Base-by-base conservation (phyloP, 345 rosid species). In the Pistacia integerrima region DNA sequence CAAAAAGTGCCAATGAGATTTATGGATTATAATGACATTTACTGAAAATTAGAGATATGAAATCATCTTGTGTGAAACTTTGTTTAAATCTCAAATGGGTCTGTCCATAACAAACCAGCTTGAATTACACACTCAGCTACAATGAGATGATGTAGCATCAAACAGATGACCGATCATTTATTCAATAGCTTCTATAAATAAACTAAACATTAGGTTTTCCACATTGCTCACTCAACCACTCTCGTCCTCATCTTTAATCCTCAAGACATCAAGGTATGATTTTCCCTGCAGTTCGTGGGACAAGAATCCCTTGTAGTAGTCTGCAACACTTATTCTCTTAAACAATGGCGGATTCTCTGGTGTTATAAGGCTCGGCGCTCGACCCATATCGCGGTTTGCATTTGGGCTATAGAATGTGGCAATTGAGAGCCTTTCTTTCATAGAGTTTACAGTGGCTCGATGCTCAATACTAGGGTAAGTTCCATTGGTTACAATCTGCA, bases 11-110 rank as follows among this genome's bases (percentile, higher is more conserved):
- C 72, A 77, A 67, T 66, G 60, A 46, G 55, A 55, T 20, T 75
- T 72, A 74, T 78, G 77, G 80, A 78, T 59, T 66, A 78, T 82
- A 75, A 82, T 76, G 69, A 73, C 72, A 67, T 62, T 72, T 71
- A 57, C 57, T 84, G 87, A 82, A 86, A 82, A 86, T 78, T 69
- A 9, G 33, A 30, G 33, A 30, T 30, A 1, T 30, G 33, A 30
- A 30, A 30, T 30, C 33, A 30, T 1, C 33, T 30, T 1, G 33
- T 30, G 33, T 30, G 33, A 30, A 30, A 30, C 33, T 30, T 30
- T 30, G 2, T 30, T 30, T 30, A 30, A 30, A 30, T 30, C 33
- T 30, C 33, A 30, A 30, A 30, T 30, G 1, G 33, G 33, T 30
- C 65, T 49, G 38, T 57, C n/a, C 13, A 13, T 58, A 41, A 38